phyloP scores from a whole-genome alignment of 2,329 filamentous ascomycete genomes.

The Hortaea werneckii region DNA sequence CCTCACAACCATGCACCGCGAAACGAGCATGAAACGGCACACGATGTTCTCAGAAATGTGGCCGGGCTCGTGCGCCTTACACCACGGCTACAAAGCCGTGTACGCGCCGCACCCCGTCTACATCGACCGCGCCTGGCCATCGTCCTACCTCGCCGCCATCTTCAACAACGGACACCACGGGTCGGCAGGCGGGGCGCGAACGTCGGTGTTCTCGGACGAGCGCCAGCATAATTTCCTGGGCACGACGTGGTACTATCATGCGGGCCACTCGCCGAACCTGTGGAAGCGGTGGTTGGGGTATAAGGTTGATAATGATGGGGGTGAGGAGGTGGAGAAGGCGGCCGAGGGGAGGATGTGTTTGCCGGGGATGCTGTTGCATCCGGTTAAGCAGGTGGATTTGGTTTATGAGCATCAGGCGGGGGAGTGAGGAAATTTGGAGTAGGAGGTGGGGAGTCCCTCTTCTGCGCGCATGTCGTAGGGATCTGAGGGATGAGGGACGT shows the following conservation, averaged over 20 bases:
- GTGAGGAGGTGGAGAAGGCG: conserved; percentile 33
- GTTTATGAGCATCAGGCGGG: conserved; percentile 30
- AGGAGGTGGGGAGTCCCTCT: background rate
- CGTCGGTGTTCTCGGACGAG: conserved; percentile 40
- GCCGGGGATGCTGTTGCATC: conserved; percentile 39
- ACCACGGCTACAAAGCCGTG: conserved; percentile 68
- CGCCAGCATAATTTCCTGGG: conserved; percentile 45
- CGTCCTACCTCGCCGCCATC: conserved; percentile 42
- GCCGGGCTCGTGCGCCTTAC: conserved; percentile 58
- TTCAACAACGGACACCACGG: conserved; percentile 48
- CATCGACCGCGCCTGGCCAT: conserved; percentile 47
- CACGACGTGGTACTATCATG: conserved; percentile 45
- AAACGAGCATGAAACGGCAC: conserved; percentile 57
- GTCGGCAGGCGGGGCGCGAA: conserved; percentile 38
- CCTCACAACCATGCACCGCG: conserved; percentile 63
- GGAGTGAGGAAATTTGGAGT: conserved; percentile 1
- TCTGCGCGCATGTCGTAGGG: too few species aligned
- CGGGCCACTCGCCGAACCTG: conserved; percentile 42
- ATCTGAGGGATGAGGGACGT: too few species aligned
- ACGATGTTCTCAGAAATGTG: conserved; percentile 77
- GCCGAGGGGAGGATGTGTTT: conserved; percentile 41
- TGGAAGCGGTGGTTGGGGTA: conserved; percentile 49
- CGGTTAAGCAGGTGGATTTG: conserved; percentile 41
- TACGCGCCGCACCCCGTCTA: conserved; percentile 51
- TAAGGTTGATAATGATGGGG: conserved; percentile 42